phyloP scores from a whole-genome alignment of 163 green algal species.

The Chlorella variabilis region DNA sequence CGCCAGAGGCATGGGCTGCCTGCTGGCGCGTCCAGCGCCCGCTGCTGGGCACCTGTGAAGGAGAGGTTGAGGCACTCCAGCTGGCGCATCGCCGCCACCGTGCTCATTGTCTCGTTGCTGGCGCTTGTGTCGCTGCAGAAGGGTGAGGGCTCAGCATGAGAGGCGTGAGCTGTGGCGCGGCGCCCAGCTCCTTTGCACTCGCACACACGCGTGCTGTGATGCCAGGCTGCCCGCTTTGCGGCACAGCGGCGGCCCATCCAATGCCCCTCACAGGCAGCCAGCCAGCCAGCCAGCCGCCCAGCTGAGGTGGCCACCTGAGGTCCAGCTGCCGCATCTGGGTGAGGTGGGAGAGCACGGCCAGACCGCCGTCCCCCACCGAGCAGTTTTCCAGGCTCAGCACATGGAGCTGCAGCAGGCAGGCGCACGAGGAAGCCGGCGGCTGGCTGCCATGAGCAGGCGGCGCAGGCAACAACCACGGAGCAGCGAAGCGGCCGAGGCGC shows the following conservation, averaged over 20 bases:
- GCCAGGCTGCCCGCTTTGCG: no score
- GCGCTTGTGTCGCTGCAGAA: constrained; percentile 58
- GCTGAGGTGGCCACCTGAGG: constrained; percentile 15
- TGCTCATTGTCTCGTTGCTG: constrained; percentile 41
- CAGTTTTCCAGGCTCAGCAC: constrained; percentile 38
- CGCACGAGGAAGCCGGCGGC: not conserved
- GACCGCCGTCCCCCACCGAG: not conserved
- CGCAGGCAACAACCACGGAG: not conserved
- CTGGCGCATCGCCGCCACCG: constrained; percentile 43
- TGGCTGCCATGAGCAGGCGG: no score
- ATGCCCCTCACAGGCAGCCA: no score
- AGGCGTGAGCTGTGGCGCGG: no score
- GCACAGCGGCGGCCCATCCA: no score
- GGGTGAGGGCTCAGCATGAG: no score
- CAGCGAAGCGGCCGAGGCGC: no score
- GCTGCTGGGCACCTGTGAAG: constrained; percentile 57
- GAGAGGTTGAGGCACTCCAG: constrained; percentile 64
- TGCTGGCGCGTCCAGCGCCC: no score
- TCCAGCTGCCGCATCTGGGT: constrained; percentile 54
- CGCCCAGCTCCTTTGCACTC: no score
- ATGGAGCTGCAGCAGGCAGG: not conserved
- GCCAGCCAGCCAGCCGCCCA: no score
- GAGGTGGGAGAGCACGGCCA: constrained; percentile 34
- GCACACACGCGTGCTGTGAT: no score
- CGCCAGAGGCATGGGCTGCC: no score